These are phyloP conservation scores for Dacryopinax primogenitus DNA, from an alignment of 768 basidiomycete species.

Conservation along the genomic window DNA sequence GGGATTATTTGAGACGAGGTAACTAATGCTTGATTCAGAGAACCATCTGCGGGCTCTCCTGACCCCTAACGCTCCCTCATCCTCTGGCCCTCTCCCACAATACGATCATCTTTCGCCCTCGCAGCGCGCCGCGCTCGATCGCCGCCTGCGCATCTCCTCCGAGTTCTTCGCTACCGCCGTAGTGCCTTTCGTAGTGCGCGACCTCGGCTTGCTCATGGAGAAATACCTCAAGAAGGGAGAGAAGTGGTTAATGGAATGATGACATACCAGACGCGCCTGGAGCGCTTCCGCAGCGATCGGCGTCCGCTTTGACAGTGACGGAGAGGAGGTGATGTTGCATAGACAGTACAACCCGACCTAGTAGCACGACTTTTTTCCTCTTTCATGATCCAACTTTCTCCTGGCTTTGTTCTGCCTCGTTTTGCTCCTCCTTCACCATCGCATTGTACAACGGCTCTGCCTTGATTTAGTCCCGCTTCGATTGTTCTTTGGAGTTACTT, in stretches of 20 bases:
- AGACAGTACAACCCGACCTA: constrained; percentile 14
- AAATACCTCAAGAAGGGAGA: constrained; percentile 91
- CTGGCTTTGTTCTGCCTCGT: constrained; percentile 16
- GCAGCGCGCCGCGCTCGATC: constrained; percentile 50
- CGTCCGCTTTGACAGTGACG: neutral
- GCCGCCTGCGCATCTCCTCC: constrained; percentile 65
- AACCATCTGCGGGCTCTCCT: constrained; percentile 69
- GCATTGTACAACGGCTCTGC: neutral
- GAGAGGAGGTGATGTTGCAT: neutral
- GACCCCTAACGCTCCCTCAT: constrained; percentile 15
- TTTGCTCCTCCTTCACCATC: constrained; percentile 13
- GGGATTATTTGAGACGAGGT: neutral
- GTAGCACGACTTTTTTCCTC: constrained; percentile 21
- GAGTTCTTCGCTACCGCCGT: constrained; percentile 86
- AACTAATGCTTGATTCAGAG: constrained; percentile 29
- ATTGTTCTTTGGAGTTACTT: neutral
- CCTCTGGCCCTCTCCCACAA: constrained; percentile 52
- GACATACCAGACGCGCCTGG: neutral
- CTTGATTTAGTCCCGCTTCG: neutral
- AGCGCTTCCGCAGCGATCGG: constrained; percentile 6
- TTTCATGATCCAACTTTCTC: constrained; percentile 17
- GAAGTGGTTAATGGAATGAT: constrained; percentile 43
- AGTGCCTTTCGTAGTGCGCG: constrained; percentile 77
- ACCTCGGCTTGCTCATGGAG: constrained; percentile 73
- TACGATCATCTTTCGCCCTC: constrained; percentile 61